Evolutionary conservation across 441 rosid species (phyloP).

Genomic region (Manihot esculenta): DNA sequence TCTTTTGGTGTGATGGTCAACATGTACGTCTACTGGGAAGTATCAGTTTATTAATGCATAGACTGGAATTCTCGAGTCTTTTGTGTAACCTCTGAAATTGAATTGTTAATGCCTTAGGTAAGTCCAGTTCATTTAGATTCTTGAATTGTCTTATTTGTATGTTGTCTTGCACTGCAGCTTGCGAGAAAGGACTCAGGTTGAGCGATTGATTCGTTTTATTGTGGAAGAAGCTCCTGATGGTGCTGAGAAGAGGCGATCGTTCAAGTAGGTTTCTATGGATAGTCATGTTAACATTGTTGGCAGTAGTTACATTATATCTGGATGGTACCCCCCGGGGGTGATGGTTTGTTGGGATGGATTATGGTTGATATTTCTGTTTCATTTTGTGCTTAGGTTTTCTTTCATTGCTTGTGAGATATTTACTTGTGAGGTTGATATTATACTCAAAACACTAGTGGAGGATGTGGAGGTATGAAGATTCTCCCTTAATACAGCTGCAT

Average conservation of each 20-base stretch:
- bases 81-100: not conserved
- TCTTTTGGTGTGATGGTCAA: not conserved
- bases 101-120: not conserved
- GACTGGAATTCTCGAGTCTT: not conserved
- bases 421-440: constrained; percentile 93
- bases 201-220: constrained; percentile 58
- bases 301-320: constrained; percentile 1
- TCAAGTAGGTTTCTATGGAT: constrained; percentile 58
- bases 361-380: constrained; percentile 23
- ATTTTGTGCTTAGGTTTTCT: constrained; percentile 61
- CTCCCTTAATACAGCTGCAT: not conserved
- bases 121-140: not conserved
- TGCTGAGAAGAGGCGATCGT: constrained; percentile 69
- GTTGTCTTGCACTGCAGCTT: constrained; percentile 39
- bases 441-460: constrained; percentile 80
- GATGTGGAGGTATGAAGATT: constrained; percentile 65
- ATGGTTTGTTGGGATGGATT: constrained; percentile 10
- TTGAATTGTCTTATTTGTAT: not conserved
- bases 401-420: constrained; percentile 92
- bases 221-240: constrained; percentile 81
- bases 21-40: not conserved
- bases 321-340: not conserved
- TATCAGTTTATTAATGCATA: not conserved
- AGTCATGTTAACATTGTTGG: not conserved
- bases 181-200: constrained; percentile 68